phyloP scores from a whole-genome alignment of 257 asterid species.

The Plantago ovata region DNA sequence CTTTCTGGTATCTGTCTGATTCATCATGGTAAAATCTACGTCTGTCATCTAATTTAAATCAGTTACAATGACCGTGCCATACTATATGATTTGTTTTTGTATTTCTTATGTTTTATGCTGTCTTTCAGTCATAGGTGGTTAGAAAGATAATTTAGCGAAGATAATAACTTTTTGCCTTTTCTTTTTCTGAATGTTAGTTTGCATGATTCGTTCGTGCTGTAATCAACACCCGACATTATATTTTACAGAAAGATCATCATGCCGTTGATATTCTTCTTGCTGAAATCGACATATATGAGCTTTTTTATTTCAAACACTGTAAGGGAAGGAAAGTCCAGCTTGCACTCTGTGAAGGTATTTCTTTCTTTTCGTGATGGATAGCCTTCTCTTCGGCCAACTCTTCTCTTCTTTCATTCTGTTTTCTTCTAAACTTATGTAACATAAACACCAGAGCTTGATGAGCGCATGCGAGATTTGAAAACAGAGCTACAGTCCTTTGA shows the following conservation, averaged over 20 bases:
- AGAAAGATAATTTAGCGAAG: no score
- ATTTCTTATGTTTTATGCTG: no score
- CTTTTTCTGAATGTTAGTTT: no score
- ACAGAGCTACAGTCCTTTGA: slow-evolving; percentile 79
- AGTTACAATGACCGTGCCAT: no score
- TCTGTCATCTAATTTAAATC: no score
- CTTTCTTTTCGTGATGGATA: slow-evolving; percentile 16
- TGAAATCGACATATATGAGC: slow-evolving; percentile 97
- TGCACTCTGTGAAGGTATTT: slow-evolving; percentile 91
- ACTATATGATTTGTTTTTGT: no score
- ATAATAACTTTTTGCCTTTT: no score
- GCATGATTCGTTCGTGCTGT: background rate
- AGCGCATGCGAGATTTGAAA: slow-evolving; percentile 93
- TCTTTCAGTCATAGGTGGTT: no score
- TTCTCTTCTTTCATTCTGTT: background rate
- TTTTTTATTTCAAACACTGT: slow-evolving; percentile 92
- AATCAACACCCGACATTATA: slow-evolving; percentile 10
- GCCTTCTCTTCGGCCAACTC: background rate
- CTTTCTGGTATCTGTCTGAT: no score
- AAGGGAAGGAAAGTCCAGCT: slow-evolving; percentile 95
- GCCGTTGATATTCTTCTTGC: slow-evolving; percentile 93
- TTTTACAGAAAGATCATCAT: slow-evolving; percentile 80
- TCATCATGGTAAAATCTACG: no score
- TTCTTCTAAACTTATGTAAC: slow-evolving; percentile 19
- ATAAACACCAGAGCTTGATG: slow-evolving; percentile 85